Evolutionary conservation across 2,329 filamentous ascomycete genomes (phyloP).

Genomic region (Clonostachys chloroleuca): DNA sequence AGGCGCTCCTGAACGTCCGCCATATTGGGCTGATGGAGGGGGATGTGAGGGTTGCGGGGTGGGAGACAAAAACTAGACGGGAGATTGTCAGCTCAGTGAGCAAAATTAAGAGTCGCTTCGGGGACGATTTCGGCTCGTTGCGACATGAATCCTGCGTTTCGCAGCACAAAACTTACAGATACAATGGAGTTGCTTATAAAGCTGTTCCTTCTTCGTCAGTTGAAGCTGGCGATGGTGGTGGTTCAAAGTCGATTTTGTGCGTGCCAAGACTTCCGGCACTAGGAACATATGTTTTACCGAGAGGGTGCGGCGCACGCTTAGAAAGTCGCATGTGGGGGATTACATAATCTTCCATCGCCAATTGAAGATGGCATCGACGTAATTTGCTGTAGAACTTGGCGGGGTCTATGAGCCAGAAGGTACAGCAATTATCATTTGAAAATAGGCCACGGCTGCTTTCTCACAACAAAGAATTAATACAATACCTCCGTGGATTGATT

Average conservation of each 20-base stretch:
- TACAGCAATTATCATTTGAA: too few relatives aligned
- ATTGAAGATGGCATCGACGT: too few relatives aligned
- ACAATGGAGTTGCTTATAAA: slow-evolving; percentile 22
- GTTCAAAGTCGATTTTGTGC: slow-evolving; percentile 35
- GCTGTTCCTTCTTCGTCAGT: slow-evolving; percentile 27
- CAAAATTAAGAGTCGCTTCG: background rate
- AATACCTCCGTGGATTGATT: too few relatives aligned
- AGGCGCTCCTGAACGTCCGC: slow-evolving; percentile 53
- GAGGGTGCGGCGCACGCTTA: background rate
- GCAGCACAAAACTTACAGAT: slow-evolving; percentile 12
- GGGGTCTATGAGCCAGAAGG: too few relatives aligned
- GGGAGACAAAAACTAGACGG: slow-evolving; percentile 4
- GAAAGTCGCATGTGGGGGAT: too few relatives aligned
- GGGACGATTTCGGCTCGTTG: background rate
- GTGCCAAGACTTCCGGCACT: slow-evolving; percentile 38
- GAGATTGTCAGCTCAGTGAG: background rate
- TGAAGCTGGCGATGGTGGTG: slow-evolving; percentile 22
- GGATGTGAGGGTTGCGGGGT: slow-evolving; percentile 14
- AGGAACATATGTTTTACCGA: slow-evolving; percentile 32
- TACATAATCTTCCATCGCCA: too few relatives aligned
- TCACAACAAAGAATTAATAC: too few relatives aligned
- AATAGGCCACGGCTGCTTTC: too few relatives aligned
- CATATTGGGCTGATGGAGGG: slow-evolving; percentile 35
- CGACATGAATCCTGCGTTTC: too few relatives aligned
- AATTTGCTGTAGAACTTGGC: too few relatives aligned